Percentiles rank a stretch among this genome's conserved stretches.
Evolutionary conservation across 495 filamentous ascomycete genomes (phyloP).

Genomic region (Hypoxylon perforatum): DNA sequence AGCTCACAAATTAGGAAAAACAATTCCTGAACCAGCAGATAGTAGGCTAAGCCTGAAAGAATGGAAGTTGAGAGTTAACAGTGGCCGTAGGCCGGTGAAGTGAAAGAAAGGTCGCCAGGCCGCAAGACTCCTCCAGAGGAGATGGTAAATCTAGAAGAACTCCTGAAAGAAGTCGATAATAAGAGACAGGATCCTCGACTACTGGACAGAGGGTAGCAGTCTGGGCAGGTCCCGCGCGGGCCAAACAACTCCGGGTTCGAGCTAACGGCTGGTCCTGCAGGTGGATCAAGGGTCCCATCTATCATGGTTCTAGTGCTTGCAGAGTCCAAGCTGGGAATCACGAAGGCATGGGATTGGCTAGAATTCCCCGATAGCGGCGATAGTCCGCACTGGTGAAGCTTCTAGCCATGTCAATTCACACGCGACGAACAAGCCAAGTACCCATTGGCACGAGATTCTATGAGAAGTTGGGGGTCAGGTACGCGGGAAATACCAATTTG

Average conservation of each 20-base stretch:
- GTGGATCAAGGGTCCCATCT: slow-evolving; percentile 31
- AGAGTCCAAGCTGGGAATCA: slow-evolving; percentile 27
- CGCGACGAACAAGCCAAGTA: slow-evolving; percentile 22
- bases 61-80: slow-evolving; percentile 50
- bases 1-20: slow-evolving; percentile 58
- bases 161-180: slow-evolving; percentile 41
- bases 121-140: slow-evolving; percentile 43
- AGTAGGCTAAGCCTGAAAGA: slow-evolving; percentile 44
- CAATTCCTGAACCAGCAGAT: slow-evolving; percentile 56
- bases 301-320: slow-evolving; percentile 21
- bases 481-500: slow-evolving; percentile 29
- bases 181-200: slow-evolving; percentile 36
- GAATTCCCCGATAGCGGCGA: slow-evolving; percentile 21
- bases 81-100: slow-evolving; percentile 43
- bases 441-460: slow-evolving; percentile 20
- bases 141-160: slow-evolving; percentile 42
- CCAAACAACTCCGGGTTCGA: slow-evolving; percentile 40
- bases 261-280: slow-evolving; percentile 33
- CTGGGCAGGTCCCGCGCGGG: slow-evolving; percentile 38
- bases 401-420: slow-evolving; percentile 29
- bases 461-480: slow-evolving; percentile 23
- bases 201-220: slow-evolving; percentile 34
- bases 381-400: slow-evolving; percentile 34
- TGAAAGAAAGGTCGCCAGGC: slow-evolving; percentile 32
- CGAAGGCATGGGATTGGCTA: slow-evolving; percentile 21